phyloP scores from a whole-genome alignment of 306 rosid genomes.

The Urtica urens region DNA sequence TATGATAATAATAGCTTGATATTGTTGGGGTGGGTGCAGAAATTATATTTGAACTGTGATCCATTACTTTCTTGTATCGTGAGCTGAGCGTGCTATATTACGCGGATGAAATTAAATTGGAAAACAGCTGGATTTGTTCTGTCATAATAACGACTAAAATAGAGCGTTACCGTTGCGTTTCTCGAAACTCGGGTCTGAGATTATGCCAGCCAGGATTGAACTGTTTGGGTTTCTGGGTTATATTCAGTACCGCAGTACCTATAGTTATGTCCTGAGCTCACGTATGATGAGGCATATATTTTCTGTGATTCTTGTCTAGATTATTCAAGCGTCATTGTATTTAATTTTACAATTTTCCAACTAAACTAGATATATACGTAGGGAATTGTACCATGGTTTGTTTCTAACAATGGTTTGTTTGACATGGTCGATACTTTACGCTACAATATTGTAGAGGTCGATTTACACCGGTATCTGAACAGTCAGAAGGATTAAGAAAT shows the following conservation, averaged over 20 bases:
- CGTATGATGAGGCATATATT: constrained; percentile 1
- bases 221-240: background rate
- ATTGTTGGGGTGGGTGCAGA: background rate
- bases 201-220: constrained; percentile 46
- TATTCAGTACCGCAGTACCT: constrained; percentile 7
- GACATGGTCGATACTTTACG: background rate
- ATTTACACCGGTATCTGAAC: too few species aligned
- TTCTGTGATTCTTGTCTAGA: background rate
- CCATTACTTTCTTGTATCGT: constrained; percentile 12
- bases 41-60: background rate
- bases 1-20: background rate
- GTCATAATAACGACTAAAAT: background rate
- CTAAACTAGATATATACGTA: too few species aligned
- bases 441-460: background rate
- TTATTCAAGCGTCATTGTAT: constrained; percentile 4
- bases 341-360: too few species aligned
- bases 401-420: background rate
- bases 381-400: background rate
- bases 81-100: constrained; percentile 15
- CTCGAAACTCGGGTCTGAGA: constrained; percentile 23
- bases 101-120: constrained; percentile 2
- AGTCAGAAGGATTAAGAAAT: background rate
- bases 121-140: constrained; percentile 41
- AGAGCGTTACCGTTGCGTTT: constrained; percentile 34
- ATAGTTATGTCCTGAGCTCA: background rate